These are phyloP conservation scores for Laetiporus sulphureus DNA, from an alignment of 1,284 basidiomycete genomes.

Conservation along the genomic window DNA sequence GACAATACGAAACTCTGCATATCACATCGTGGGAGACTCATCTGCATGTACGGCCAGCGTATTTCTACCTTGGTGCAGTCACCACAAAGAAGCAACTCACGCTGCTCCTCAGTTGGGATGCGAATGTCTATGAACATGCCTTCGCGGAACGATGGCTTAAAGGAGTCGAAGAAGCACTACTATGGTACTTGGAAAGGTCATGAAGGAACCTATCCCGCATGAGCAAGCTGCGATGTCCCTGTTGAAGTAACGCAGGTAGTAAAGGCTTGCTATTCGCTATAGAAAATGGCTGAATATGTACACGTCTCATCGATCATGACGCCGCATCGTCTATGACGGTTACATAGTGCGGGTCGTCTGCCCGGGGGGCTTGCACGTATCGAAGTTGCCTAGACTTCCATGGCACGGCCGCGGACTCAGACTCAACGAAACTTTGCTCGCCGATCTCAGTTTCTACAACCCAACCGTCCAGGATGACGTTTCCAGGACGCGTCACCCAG, in stretches of 20 bases:
- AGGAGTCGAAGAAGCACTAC: background rate
- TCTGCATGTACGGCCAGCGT: conserved; percentile 16
- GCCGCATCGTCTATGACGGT: conserved; percentile 31
- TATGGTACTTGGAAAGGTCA: conserved; percentile 9
- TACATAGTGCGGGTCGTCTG: conserved; percentile 34
- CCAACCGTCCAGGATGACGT: conserved; percentile 60
- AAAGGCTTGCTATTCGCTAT: too few relatives aligned
- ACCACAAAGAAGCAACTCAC: conserved; percentile 11
- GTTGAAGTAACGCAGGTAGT: too few relatives aligned
- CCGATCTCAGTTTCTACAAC: conserved; percentile 56
- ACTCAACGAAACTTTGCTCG: conserved; percentile 19
- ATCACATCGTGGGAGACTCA: conserved; percentile 10
- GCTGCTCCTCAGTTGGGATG: conserved; percentile 16
- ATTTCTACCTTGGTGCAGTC: conserved; percentile 16
- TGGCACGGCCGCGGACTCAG: background rate
- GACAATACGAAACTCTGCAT: conserved; percentile 6
- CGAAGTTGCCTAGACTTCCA: conserved; percentile 34
- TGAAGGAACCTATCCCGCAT: too few relatives aligned
- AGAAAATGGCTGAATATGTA: conserved; percentile 11
- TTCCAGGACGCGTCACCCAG: conserved; percentile 58
- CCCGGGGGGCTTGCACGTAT: conserved; percentile 44
- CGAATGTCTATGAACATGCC: conserved; percentile 14
- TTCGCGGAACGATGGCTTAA: conserved; percentile 1
- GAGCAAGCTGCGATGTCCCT: too few relatives aligned
- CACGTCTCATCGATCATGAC: conserved; percentile 8